Evolutionary conservation across 176 grass and related monocot genomes (phyloP).

Genomic region (Urochloa ruziziensis): DNA sequence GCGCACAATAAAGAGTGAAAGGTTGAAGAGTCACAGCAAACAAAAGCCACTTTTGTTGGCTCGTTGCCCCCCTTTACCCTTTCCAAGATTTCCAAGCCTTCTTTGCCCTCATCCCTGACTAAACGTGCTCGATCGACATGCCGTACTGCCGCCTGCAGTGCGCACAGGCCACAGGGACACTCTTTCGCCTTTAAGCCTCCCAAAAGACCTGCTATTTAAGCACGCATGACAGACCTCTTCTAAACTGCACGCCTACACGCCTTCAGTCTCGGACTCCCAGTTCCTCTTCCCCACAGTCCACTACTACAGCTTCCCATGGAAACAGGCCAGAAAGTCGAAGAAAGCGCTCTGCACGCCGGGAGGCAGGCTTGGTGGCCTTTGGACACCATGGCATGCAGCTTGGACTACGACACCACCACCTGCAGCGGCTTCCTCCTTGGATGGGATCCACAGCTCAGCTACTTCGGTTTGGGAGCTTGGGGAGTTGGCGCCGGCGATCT

Average conservation of each 20-base stretch:
- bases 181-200: conserved; percentile 40
- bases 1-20: background rate
- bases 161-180: background rate
- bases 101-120: conserved; percentile 35
- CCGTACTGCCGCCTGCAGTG: conserved; percentile 33
- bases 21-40: background rate
- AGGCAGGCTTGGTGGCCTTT: conserved; percentile 34
- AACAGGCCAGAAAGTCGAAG: conserved; percentile 23
- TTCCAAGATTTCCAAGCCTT: conserved; percentile 45
- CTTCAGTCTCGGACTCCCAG: background rate
- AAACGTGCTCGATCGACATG: conserved; percentile 44
- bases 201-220: conserved; percentile 65
- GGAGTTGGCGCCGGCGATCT: background rate
- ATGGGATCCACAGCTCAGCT: conserved; percentile 44
- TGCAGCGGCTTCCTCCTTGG: conserved; percentile 23
- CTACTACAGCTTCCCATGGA: conserved; percentile 20
- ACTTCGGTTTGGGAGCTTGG: conserved; percentile 20
- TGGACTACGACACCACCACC: background rate
- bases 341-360: conserved; percentile 29
- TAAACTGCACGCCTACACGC: background rate
- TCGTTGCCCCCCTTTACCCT: conserved; percentile 38
- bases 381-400: conserved; percentile 47
- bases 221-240: conserved; percentile 29
- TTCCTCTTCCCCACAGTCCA: conserved; percentile 6
- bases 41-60: conserved; percentile 48